phyloP scores from a whole-genome alignment of 176 grass and related monocot species.

The Rhynchospora tenuis region DNA sequence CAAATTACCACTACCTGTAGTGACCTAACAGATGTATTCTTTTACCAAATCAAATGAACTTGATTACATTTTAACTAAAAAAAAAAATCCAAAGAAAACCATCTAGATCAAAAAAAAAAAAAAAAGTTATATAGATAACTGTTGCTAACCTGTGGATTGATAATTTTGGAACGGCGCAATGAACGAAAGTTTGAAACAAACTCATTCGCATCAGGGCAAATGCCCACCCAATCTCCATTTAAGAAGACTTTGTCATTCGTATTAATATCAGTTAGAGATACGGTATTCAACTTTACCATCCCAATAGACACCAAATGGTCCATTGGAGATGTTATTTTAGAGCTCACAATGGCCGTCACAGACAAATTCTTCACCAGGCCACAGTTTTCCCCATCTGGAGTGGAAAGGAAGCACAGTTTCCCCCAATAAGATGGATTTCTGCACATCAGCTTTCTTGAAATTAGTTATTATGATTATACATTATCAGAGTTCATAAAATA shows the following conservation, averaged over 20 bases:
- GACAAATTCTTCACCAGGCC: constrained; percentile 91
- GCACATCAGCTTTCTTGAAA: constrained; percentile 26
- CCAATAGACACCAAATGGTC: constrained; percentile 75
- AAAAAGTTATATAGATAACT: constrained; percentile 15
- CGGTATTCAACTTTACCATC: constrained; percentile 67
- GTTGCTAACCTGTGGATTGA: constrained; percentile 51
- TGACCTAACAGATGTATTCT: not conserved
- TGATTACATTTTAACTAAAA: not conserved
- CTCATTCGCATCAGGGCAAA: constrained; percentile 51
- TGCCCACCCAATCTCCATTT: constrained; percentile 80
- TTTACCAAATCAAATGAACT: constrained; percentile 10
- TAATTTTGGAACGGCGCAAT: constrained; percentile 56
- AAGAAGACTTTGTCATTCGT: constrained; percentile 73
- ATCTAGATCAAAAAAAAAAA: constrained; percentile 11
- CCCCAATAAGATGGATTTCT: constrained; percentile 97
- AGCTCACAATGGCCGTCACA: constrained; percentile 80
- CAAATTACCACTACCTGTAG: not conserved
- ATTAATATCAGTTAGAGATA: constrained; percentile 28
- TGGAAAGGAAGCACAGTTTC: constrained; percentile 89
- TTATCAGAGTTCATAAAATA: not conserved
- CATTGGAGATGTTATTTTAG: constrained; percentile 45
- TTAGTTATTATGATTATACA: constrained; percentile 3
- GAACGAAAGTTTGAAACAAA: constrained; percentile 73
- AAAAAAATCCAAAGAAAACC: not conserved
- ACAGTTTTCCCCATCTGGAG: constrained; percentile 94